Base-by-base conservation (phyloP, 805 yeast species). In the Candida piceae region DNA sequence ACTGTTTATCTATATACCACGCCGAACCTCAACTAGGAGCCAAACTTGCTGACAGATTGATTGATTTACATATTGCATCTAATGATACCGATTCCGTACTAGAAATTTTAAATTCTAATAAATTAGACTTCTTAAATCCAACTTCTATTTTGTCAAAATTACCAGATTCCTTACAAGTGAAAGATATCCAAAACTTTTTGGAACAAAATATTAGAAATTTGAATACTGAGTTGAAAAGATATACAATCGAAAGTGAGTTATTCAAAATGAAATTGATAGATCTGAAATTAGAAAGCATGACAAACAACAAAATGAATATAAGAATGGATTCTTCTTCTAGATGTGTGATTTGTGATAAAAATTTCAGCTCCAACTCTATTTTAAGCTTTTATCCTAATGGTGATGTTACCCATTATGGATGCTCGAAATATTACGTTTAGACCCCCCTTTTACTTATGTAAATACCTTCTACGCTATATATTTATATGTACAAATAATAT, bases 311-410 rank as follows among this genome's bases (percentile, higher is more conserved):
- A 53, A 44, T 58, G 38, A 49, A 50, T 56, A 61, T 60, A 2
- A 53, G 45, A 32, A 37, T 76, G 16, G 60, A 72, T 10, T 69
- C 72, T 11, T 51, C 67, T 16, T 71, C 74, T n/a, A 55, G 55
- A n/a, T 86, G 95, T 53, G 49, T 58, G 3, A 66, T 76, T 13
- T 86, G 95, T 57, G 60, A 64, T 16, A 78, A 77, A 46, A 55
- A 63, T 10, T 60, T 82, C 42, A 68, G 75, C 32, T 50, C 55
- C 15, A 35, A 48, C 20, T 55, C 59, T 20, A 75, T 81, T 1
- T 58, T 78, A 22, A 65, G 76, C 31, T 70, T 71, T 17, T 64
- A 66, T 24, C 72, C 73, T 0, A 63, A 67, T 31, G 62, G 58
- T 19, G 52, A 57, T 4, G 66, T 74, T 5, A 70, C 76, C 4